Percentiles rank a stretch among this genome's conserved stretches.
Evolutionary conservation across 164 flowering plant species (phyloP).

Genomic region (Santalum album): DNA sequence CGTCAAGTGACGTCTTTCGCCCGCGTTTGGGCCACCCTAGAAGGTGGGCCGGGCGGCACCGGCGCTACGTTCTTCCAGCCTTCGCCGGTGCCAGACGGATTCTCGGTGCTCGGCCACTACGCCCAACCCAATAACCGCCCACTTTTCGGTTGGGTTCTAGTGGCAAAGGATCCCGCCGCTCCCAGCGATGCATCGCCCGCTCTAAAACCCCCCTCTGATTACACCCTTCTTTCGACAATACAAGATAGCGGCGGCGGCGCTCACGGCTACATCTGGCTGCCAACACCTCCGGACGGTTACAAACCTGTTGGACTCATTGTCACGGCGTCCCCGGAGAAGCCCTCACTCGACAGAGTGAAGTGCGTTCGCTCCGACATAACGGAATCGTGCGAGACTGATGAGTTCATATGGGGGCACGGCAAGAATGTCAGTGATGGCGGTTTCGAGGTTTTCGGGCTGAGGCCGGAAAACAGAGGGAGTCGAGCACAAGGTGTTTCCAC

Average conservation of each 20-base stretch:
- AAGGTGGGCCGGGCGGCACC: conserved; percentile 56
- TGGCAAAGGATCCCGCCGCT: conserved; percentile 25
- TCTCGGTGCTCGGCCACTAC: conserved; percentile 61
- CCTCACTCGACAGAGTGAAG: conserved; percentile 46
- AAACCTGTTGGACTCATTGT: conserved; percentile 49
- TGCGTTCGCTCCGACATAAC: conserved; percentile 66
- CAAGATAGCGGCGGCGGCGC: conserved; percentile 20
- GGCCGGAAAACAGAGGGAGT: conserved; percentile 39
- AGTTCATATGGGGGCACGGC: conserved; percentile 45
- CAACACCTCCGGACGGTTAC: conserved; percentile 60
- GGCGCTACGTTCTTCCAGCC: conserved; percentile 80
- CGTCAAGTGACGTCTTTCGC: conserved; percentile 43
- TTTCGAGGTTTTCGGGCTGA: conserved; percentile 26
- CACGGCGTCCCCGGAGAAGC: conserved; percentile 56
- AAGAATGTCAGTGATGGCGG: conserved; percentile 12
- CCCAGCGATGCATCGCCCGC: conserved; percentile 7
- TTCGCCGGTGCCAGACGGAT: conserved; percentile 46
- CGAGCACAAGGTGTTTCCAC: conserved; percentile 40
- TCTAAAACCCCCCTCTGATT: conserved; percentile 48
- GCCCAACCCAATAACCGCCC: conserved; percentile 64
- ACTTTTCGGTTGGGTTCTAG: conserved; percentile 64
- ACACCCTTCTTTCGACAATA: conserved; percentile 61
- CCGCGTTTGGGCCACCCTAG: conserved; percentile 62
- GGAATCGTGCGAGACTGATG: conserved; percentile 35
- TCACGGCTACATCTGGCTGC: conserved; percentile 69